A percentile compares a stretch with the other conserved stretches of the same genome.
phyloP scores from a whole-genome alignment of 768 basidiomycete species.

The Suillus paluster region DNA sequence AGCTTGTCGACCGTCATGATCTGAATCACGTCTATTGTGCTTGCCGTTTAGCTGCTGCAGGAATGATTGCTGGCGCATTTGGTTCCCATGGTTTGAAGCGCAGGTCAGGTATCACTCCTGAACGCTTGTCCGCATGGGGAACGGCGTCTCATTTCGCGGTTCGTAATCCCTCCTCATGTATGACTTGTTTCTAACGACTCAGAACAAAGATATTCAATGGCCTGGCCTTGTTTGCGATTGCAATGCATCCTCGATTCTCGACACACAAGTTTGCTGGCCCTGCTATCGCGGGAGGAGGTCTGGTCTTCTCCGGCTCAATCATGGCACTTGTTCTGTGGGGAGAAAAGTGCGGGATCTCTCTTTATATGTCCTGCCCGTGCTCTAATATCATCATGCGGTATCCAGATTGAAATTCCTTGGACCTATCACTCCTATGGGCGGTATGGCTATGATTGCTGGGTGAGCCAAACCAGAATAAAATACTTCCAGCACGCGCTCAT shows the following conservation, averaged over 20 bases:
- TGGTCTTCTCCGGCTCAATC: constrained; percentile 69
- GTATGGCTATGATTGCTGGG: constrained; percentile 69
- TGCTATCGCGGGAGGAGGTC: constrained; percentile 59
- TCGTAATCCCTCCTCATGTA: constrained; percentile 22
- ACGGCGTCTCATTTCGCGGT: constrained; percentile 70
- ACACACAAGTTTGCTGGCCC: constrained; percentile 67
- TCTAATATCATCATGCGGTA: constrained; percentile 9
- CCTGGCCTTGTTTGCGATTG: constrained; percentile 63
- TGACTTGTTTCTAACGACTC: constrained; percentile 15
- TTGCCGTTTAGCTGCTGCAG: constrained; percentile 41
- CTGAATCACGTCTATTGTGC: background rate
- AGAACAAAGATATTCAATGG: constrained; percentile 69
- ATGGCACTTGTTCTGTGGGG: constrained; percentile 54
- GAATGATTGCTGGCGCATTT: constrained; percentile 68
- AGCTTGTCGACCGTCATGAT: background rate
- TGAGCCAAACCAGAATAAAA: constrained; percentile 37
- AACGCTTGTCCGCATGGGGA: constrained; percentile 61
- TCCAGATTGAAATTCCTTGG: constrained; percentile 56
- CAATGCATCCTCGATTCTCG: constrained; percentile 64
- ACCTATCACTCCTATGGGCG: constrained; percentile 72
- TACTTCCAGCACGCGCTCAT: constrained; percentile 11
- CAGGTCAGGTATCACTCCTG: constrained; percentile 50
- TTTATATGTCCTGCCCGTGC: background rate
- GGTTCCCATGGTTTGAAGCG: constrained; percentile 65
- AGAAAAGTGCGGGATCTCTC: constrained; percentile 41